Percentiles rank a stretch among this genome's conserved stretches.
Conservation (phyloP, 352 stramenopile species). For the Pseudoperonospora humuli region DNA sequence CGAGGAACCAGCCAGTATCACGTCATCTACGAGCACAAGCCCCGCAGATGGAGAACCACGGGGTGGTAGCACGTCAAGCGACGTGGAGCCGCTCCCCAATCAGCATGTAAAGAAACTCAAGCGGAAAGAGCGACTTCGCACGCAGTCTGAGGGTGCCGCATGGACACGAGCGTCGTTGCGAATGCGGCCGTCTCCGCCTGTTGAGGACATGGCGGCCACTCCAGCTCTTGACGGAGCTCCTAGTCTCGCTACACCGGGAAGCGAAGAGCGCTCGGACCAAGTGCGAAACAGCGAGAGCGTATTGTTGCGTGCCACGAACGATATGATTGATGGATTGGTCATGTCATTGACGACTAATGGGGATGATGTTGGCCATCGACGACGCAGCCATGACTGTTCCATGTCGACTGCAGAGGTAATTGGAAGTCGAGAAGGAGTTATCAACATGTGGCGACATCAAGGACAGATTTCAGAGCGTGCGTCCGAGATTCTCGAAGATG, state of each 20-base stretch:
- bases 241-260: constrained; percentile 14
- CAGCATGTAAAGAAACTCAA: constrained; percentile 17
- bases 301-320: constrained; percentile 34
- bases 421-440: constrained; percentile 50
- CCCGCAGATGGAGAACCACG: constrained; percentile 19
- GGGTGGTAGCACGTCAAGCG: constrained; percentile 16
- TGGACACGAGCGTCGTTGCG: constrained; percentile 65
- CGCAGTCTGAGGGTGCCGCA: constrained; percentile 63
- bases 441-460: constrained; percentile 77
- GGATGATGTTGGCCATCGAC: constrained; percentile 19
- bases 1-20: constrained; percentile 22
- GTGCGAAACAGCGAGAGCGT: constrained; percentile 48
- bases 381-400: constrained; percentile 23
- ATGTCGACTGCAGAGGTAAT: constrained; percentile 16
- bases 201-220: constrained; percentile 23
- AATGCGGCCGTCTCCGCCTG: constrained; percentile 36
- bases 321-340: constrained; percentile 45
- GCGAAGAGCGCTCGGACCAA: constrained; percentile 13
- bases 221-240: constrained; percentile 14
- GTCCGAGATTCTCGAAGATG: constrained; percentile 78
- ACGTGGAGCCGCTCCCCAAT: constrained; percentile 16
- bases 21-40: constrained; percentile 34
- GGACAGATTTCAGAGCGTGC: constrained; percentile 74
- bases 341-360: constrained; percentile 18
- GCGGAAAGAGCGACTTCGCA: constrained; percentile 62